Base-by-base conservation (phyloP, 176 grass and related monocot genomes). In the Saccharum officinarum region DNA sequence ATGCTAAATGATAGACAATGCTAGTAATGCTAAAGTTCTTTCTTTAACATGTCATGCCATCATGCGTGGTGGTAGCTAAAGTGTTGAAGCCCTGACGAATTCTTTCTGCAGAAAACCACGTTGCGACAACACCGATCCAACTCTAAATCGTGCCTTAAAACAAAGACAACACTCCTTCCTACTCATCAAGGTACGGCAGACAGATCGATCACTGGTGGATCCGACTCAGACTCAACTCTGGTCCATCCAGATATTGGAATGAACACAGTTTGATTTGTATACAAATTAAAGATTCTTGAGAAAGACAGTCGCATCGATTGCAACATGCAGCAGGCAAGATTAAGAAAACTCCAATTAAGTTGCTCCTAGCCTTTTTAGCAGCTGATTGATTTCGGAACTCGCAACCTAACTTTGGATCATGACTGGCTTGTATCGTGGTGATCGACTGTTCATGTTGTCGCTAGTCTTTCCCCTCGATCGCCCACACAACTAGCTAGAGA, bases 191-290 rank as follows among this genome's bases (percentile, higher is more conserved):
- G 39, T 40, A 65, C 62, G 61, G 5, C 5, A 10, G 61, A 40
- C 38, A 69, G 10, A 75, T 77, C 30, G 77, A 33, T 69, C 71
- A 23, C 10, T 17, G 66, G 75, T 84, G 89, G 75, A 83, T 90
- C 84, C 78, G 84, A 87, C 80, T 90, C 80, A 30, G 75, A 80
- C 75, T 40, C 84, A 75, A 90, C 84, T 83, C 67, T 69, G 28
- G 73, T 69, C 84, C 59, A 67, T 79, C n/a, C 52, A 67, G 60
- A 78, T 62, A 80, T 36, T 69, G 60, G 68, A 62, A 49, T 49
- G 28, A 61, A 72, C 18, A 57, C 39, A 82, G 38, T 41, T 72
- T 65, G 69, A 78, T 38, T 37, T 78, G 46, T 41, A 38, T 15
- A 60, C 20, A 44, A 37, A n/a, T 9, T 25, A 61, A 87, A 83